These are phyloP conservation scores for Massospora cicadina DNA, from an alignment of 371 early-diverging fungal species.

Conservation along the genomic window DNA sequence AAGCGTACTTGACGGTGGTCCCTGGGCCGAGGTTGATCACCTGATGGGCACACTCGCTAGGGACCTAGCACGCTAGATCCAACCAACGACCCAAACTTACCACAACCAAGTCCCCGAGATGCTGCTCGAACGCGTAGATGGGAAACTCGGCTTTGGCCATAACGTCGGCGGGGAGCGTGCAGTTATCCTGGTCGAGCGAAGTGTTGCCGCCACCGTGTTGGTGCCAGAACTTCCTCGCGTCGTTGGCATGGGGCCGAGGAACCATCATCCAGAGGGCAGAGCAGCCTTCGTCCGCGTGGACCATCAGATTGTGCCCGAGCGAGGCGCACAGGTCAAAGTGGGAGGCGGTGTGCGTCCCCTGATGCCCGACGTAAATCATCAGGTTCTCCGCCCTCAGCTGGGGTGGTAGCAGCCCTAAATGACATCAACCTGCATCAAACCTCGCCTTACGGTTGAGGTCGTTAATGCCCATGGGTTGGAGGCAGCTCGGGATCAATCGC, in stretches of 20 bases:
- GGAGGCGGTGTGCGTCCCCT: constrained; percentile 18
- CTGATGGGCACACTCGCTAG: constrained; percentile 6
- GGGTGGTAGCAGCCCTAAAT: neutral
- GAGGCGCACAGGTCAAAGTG: constrained; percentile 20
- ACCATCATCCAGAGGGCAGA: constrained; percentile 7
- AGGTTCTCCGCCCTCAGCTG: constrained; percentile 17
- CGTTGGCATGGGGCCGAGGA: neutral
- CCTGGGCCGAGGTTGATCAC: constrained; percentile 5
- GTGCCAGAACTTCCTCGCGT: neutral
- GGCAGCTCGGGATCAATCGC: neutral
- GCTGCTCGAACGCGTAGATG: constrained; percentile 1
- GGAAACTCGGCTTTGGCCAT: neutral
- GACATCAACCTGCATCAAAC: neutral
- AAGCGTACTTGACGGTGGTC: neutral
- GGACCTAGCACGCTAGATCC: neutral
- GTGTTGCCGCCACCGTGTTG: neutral
- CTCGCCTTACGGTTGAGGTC: neutral
- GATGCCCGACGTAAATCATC: constrained; percentile 20
- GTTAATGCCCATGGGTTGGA: neutral
- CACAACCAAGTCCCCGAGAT: constrained; percentile 3
- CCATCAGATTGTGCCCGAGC: constrained; percentile 16
- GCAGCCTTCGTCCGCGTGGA: neutral
- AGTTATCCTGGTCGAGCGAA: constrained; percentile 9
- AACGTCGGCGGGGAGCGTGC: neutral
- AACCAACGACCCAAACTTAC: neutral